Evolutionary conservation across 768 basidiomycete genomes (phyloP), one percentile per base, ranked within the genome.

Genomic region (Leccinum longicurvipes): DNA sequence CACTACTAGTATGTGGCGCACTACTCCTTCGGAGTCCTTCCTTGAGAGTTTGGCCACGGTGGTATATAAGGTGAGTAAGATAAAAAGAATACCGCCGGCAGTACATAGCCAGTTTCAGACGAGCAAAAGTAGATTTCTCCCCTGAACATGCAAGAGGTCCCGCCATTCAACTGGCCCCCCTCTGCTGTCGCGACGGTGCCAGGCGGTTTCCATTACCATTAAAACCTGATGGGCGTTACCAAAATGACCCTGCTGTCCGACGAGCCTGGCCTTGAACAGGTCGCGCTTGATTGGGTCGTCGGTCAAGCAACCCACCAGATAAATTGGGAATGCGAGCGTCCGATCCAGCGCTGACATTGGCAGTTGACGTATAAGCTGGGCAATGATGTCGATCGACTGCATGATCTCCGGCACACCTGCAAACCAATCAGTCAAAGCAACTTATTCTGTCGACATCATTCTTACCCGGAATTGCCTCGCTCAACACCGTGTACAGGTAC

Each of bases 331-430:
- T 21, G 89, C 75, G 41, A 91, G 70, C 8, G 81, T 77, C 54
- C 87, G 82, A 68, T 93, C 90, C 42, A 82, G 70, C 55, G 81
- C 76, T 15, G 84, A 83, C 41, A 81, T 71, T 25, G 78, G 79
- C 51, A 90, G 67, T 60, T 79, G 78, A 54, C 75, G 73, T 53
- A 90, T 66, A 21, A 79, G 72, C 45, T 79, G 79, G 50, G 82
- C 73, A 47, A 89, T 78, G 42, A 65, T 67, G 25, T 80, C 79
- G 28, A 87, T 82, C 9, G 81, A 82, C 39, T 75, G 71, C 53
- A 68, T 73, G 60, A 93, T 89, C 69, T 91, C 89, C 48, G 84
- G 79, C 24, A 91, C 85, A 63, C 83, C 88, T 89, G 69, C 52
- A 52, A 57, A 52, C 29, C 19, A 17, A n/a, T 65, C 31, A 63